Evolutionary conservation across 2,329 filamentous ascomycete species (phyloP).

Genomic region (Sordariomycetes sp.): DNA sequence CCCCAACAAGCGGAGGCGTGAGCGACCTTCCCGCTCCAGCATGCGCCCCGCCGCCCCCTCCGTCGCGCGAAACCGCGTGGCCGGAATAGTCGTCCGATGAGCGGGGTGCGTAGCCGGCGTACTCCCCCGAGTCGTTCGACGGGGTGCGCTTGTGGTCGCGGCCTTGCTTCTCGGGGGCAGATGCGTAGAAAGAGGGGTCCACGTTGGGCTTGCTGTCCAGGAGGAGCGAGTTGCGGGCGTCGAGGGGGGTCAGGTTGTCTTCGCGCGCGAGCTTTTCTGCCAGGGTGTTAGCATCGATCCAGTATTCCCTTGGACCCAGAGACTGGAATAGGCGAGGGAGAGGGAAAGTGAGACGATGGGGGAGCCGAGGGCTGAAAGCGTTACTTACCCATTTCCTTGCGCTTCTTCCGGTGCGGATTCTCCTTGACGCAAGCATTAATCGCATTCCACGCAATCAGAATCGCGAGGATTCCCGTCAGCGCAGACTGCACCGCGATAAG

Average conservation of each 20-base stretch:
- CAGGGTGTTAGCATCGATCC: conserved; percentile 12
- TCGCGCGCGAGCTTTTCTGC: conserved; percentile 67
- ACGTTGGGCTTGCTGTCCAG: conserved; percentile 37
- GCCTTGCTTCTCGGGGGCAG: conserved; percentile 21
- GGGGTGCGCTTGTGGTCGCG: conserved; percentile 12
- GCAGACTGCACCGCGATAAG: conserved; percentile 84
- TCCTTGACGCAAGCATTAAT: conserved; percentile 70
- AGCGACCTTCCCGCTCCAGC: conserved; percentile 13
- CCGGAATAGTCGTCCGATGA: conserved; percentile 14
- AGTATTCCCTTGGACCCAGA: background rate
- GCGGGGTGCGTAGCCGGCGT: background rate
- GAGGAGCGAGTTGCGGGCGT: conserved; percentile 76
- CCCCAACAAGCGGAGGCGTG: conserved; percentile 14
- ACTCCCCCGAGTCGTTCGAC: background rate
- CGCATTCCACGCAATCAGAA: conserved; percentile 81
- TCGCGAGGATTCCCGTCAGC: conserved; percentile 69
- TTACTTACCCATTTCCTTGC: conserved; percentile 76
- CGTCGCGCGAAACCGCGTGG: conserved; percentile 1
- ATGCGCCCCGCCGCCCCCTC: background rate
- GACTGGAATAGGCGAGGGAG: too few relatives aligned
- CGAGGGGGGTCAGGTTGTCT: conserved; percentile 74
- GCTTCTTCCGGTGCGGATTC: conserved; percentile 80
- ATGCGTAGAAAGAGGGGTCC: conserved; percentile 28
- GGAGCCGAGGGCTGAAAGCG: conserved; percentile 1
- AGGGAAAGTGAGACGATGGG: too few relatives aligned